Conservation (phyloP, 306 rosid genomes). For the Cicer chorassanicum region DNA sequence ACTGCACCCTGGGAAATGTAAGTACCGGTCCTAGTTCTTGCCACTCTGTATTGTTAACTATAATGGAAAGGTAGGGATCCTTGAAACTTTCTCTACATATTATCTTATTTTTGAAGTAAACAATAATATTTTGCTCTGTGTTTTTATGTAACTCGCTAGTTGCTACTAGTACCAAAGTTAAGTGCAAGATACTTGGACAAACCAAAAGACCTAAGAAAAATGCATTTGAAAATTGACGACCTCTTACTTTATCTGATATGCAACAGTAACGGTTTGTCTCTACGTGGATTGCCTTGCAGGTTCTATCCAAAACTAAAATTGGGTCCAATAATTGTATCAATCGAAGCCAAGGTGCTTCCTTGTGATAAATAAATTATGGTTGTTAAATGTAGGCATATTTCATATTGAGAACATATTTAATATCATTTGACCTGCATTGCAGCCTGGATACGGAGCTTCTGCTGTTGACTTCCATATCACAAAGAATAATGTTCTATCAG, state of each 20-base stretch:
- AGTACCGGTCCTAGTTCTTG: constrained; percentile 47
- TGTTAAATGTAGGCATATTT: constrained; percentile 26
- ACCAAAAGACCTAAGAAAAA: constrained; percentile 21
- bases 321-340: constrained; percentile 64
- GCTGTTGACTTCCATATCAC: constrained; percentile 71
- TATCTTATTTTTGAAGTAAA: constrained; percentile 24
- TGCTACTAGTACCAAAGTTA: constrained; percentile 22
- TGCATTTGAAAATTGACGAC: constrained; percentile 32
- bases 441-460: constrained; percentile 86
- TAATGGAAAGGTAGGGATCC: constrained; percentile 71
- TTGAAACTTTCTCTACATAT: constrained; percentile 16
- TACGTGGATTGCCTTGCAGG: constrained; percentile 50
- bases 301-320: constrained; percentile 72
- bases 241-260: constrained; percentile 19
- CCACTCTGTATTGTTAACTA: constrained; percentile 49
- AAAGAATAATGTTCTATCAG: constrained; percentile 53
- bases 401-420: constrained; percentile 29
- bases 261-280: constrained; percentile 23
- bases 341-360: constrained; percentile 71
- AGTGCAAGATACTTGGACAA: constrained; percentile 20
- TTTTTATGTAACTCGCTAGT: constrained; percentile 20
- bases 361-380: constrained; percentile 32
- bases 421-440: constrained; percentile 45
- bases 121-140: constrained; percentile 25
- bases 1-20: constrained; percentile 52